phyloP scores from a whole-genome alignment of 2,329 filamentous ascomycete genomes.

The Sporothrix phasma region DNA sequence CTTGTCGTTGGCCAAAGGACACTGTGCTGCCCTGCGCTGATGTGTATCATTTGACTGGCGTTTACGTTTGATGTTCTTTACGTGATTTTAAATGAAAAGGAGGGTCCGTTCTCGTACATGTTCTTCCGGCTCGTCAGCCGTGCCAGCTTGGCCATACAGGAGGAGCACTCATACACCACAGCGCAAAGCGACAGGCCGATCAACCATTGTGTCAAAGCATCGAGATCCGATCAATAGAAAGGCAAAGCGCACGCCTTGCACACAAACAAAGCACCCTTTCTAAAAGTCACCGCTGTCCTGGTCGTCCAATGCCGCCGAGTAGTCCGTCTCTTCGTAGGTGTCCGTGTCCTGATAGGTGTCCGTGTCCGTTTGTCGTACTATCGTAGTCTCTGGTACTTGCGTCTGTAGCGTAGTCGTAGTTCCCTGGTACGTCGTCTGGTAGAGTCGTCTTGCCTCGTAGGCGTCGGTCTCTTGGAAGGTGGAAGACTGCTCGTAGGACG shows the following conservation, averaged over 20 bases:
- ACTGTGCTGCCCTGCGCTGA: background rate
- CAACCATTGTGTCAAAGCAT: no score
- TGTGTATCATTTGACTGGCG: background rate
- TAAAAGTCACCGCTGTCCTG: background rate
- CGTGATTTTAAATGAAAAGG: background rate
- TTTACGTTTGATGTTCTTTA: no score
- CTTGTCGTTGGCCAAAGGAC: background rate
- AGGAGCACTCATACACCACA: no score
- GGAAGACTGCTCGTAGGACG: slow-evolving; percentile 1
- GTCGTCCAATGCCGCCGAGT: background rate
- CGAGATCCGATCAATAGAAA: no score
- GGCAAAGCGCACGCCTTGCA: background rate
- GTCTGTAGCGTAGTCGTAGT: background rate
- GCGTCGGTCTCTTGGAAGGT: slow-evolving; percentile 5
- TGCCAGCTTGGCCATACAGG: background rate
- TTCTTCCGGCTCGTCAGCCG: background rate
- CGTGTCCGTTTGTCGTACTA: no score
- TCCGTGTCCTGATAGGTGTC: slow-evolving; percentile 12
- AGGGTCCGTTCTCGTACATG: background rate
- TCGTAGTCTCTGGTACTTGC: background rate
- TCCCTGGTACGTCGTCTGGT: no score
- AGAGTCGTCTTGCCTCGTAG: no score
- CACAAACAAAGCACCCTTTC: background rate
- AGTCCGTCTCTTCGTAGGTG: slow-evolving; percentile 2
- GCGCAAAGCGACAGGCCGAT: no score